Evolutionary conservation across 2,329 filamentous ascomycete genomes (phyloP), one percentile per base, ranked within the genome.

Genomic region (Paraphaeosphaeria sporulosa): DNA sequence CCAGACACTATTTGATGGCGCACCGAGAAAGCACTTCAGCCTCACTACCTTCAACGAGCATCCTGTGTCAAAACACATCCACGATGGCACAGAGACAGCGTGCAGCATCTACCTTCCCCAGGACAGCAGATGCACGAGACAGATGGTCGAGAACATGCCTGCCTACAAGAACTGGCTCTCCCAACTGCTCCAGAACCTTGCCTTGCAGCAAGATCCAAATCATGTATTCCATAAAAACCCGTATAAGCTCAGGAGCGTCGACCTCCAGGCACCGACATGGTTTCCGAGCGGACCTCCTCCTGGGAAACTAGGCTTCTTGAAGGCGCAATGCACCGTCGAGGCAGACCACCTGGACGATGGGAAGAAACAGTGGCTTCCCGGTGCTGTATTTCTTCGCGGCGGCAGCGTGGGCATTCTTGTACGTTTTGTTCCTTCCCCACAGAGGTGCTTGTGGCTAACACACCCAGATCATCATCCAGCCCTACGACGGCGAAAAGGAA

Each of bases 331-430:
- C 0, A 78, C 81, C 9, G 80, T 88, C n/a, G 82, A 81, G 2
- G 87, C 85, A 62, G 78, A 81, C 13, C 49, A 77, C 10, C 83
- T 81, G 5, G 13, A 65, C 0, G 61, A 70, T 43, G 63, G 38
- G 19, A 34, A 47, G 12, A 40, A 34, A n/a, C 82, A 85, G 62
- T 81, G 76, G 59, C 75, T 88, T 2, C 85, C 86, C 0, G 86
- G 85, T 1, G 82, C 83, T 49, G 82, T 87, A 2, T 87, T 88
- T 63, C 71, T 88, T 57, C 76, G 86, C 42, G 86, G 86, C 9
- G 85, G 85, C 2, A 86, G 84, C 73, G 84, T 88, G 1, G 85
- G 79, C 9, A 84, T 88, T 74, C 72, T 88, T 58, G 84, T 85
- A 72, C 67, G 78, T 71, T 4, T 17, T 8, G 48, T 9, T 19